Percentiles rank a stretch among this genome's conserved stretches.
Evolutionary conservation across 75 land plant species (phyloP).

Genomic region (Gnetum montanum): DNA sequence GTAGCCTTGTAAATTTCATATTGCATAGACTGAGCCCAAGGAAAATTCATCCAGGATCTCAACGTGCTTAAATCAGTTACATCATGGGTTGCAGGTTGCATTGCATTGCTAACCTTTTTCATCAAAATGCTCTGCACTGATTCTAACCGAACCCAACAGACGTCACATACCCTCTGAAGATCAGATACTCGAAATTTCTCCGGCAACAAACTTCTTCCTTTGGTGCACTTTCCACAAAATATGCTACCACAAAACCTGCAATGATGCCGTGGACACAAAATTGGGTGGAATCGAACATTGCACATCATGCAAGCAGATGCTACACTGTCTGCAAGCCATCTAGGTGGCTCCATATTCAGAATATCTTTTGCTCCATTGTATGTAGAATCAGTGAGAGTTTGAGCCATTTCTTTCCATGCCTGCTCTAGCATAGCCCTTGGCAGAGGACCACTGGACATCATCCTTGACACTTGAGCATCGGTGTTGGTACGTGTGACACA

Average conservation of each 20-base stretch:
- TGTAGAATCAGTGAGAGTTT: conserved; percentile 45
- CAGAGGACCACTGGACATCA: too few relatives aligned
- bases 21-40: conserved; percentile 87
- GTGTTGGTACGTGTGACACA: conserved; percentile 23
- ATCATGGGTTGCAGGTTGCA: conserved; percentile 83
- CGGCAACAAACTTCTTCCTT: conserved; percentile 78
- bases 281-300: conserved; percentile 71
- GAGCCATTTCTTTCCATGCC: conserved; percentile 71
- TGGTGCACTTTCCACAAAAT: conserved; percentile 76
- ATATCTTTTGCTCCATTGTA: conserved; percentile 36
- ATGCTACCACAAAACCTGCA: conserved; percentile 98
- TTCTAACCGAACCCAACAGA: conserved; percentile 80
- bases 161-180: conserved; percentile 94
- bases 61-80: conserved; percentile 84
- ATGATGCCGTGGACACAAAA: conserved; percentile 88
- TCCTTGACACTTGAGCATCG: conserved; percentile 4
- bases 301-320: conserved; percentile 91
- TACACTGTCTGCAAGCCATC: conserved; percentile 88
- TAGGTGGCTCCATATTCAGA: conserved; percentile 80
- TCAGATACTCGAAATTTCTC: conserved; percentile 52
- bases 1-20: conserved; percentile 97
- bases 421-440: conserved; percentile 36
- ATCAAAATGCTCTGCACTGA: conserved; percentile 70
- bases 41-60: conserved; percentile 91
- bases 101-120: conserved; percentile 85